Conservation (phyloP, 2,329 filamentous ascomycete species). For the Alternaria ethzedia region DNA sequence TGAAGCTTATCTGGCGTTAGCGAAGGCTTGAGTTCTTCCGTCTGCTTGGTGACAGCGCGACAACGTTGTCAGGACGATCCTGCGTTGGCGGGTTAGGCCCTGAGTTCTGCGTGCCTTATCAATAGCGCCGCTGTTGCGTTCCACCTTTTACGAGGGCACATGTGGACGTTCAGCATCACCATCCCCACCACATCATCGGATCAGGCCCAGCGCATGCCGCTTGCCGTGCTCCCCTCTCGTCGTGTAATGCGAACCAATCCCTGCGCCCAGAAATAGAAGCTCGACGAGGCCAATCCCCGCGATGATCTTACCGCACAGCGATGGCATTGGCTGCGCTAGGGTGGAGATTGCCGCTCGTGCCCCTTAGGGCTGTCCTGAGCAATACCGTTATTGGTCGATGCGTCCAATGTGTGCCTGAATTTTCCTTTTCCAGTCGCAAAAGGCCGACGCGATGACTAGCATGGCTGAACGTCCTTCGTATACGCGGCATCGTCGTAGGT, state of each 20-base stretch:
- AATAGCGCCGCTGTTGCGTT: not conserved
- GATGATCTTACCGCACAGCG: conserved; percentile 27
- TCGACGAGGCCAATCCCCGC: conserved; percentile 23
- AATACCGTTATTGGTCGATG: conserved; percentile 22
- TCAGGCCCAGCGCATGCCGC: conserved; percentile 12
- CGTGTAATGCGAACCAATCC: conserved; percentile 21
- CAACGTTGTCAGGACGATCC: conserved; percentile 8
- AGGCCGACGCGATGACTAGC: conserved; percentile 20
- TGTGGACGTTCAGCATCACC: not conserved
- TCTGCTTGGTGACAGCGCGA: conserved; percentile 14
- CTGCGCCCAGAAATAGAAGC: conserved; percentile 34
- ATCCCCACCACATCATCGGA: not conserved
- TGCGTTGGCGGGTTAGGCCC: not conserved
- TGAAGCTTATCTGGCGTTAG: conserved; percentile 26
- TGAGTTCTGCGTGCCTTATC: not conserved
- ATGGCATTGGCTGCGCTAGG: conserved; percentile 30
- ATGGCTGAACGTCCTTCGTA: conserved; percentile 13
- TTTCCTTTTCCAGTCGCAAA: conserved; percentile 12
- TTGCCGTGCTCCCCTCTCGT: conserved; percentile 1
- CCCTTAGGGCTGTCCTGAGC: conserved; percentile 17
- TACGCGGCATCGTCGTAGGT: conserved; percentile 16
- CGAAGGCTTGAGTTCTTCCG: conserved; percentile 23
- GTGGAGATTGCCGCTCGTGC: conserved; percentile 36
- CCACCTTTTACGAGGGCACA: not conserved
- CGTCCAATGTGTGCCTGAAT: conserved; percentile 16